Evolutionary conservation across 228 moss, liverwort and hornwort species (phyloP), one percentile per base, ranked within the genome.

Genomic region (Sphagnum fallax): DNA sequence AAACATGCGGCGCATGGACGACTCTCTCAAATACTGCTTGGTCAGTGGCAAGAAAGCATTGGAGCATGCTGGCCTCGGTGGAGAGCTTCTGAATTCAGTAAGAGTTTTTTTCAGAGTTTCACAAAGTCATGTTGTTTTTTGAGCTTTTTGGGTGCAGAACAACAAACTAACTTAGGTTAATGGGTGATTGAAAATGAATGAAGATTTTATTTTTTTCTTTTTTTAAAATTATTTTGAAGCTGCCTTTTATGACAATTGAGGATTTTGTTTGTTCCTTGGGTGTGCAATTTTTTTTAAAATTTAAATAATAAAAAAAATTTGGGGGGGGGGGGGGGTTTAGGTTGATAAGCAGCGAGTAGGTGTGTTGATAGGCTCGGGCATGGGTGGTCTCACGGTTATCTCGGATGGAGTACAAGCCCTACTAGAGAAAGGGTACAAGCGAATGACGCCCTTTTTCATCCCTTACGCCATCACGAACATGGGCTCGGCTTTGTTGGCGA

Each of bases 401-500:
- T 96, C 92, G 5, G 96, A 92, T 67, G 96, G 96, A 70, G 96
- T 92, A 51, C 90, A 96, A 79, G 89, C 96, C 51, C 77, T 96
- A 10, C 86, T 96, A 55, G 92, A 96, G 62, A 92, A 89, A 79
- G 96, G 96, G 11, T 68, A 92, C 80, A 91, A 87, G 69, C 77
- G 91, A 62, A 92, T 96, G 66, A 96, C 96, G 5, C 96, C 96
- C 4, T 96, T 96, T 72, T 96, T 96, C 68, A 92, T 96, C 50
- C 96, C 96, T 12, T 96, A 96, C 49, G 89, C 92, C 16, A 96
- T 96, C 52, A 96, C 96, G 0, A 96, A 96, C 61, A 96, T 96
- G 96, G 96, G 91, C 16, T 92, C 92, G 55, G 96, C 96, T 4
- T 85, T 96, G 6, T 70, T 96, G 14, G 96, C 92, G 16, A 96